These are phyloP conservation scores for Aspergillus clavatus DNA, from an alignment of 2,329 filamentous ascomycete species.

Conservation along the genomic window DNA sequence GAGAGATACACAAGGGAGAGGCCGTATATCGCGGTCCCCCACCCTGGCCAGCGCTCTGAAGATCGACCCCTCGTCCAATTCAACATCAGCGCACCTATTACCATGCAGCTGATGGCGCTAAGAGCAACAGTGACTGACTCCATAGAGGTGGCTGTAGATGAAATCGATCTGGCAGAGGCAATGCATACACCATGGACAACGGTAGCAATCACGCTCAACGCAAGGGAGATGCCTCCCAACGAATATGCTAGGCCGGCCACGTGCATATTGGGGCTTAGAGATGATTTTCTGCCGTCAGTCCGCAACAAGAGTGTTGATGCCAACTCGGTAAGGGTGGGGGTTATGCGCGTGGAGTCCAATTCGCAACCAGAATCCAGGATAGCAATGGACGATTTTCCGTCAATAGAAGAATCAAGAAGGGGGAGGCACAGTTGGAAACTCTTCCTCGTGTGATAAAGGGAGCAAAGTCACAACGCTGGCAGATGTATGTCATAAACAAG, in stretches of 20 bases:
- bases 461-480: no score
- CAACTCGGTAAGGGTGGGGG: not conserved
- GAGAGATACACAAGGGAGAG: constrained; percentile 22
- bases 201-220: constrained; percentile 22
- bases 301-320: constrained; percentile 1
- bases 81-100: constrained; percentile 16
- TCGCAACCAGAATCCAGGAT: no score
- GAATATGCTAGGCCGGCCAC: constrained; percentile 16
- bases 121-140: constrained; percentile 24
- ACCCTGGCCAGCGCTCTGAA: constrained; percentile 11
- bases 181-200: constrained; percentile 29
- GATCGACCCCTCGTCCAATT: constrained; percentile 13
- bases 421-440: not conserved
- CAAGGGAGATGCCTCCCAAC: constrained; percentile 22
- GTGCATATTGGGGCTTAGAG: constrained; percentile 15
- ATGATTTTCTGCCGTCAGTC: constrained; percentile 2
- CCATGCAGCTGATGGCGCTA: constrained; percentile 23
- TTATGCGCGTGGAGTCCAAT: not conserved
- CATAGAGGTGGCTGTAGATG: constrained; percentile 12
- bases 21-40: constrained; percentile 17
- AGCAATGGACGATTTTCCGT: no score
- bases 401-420: no score
- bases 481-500: not conserved
- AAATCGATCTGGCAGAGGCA: constrained; percentile 17
- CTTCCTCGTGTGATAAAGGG: no score